Evolutionary conservation across 495 filamentous ascomycete species (phyloP), one percentile per base, ranked within the genome.

Genomic region (Trypethelium eluteriae): DNA sequence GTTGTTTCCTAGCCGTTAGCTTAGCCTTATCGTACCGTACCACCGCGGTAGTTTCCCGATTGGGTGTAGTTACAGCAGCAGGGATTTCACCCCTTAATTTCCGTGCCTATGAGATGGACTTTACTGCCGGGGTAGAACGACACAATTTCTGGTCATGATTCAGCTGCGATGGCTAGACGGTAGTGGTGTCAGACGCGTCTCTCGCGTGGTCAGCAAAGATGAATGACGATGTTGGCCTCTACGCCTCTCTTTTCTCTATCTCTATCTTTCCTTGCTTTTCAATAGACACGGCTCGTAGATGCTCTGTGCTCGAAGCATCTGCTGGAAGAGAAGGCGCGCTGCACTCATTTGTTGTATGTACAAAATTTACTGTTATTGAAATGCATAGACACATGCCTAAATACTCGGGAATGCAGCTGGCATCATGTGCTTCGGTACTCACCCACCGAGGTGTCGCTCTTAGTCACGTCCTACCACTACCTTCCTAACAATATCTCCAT

Each of bases 281-380:
- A 25, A 53, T 18, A 53, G 49, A 53, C 49, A 53, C 49, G 18
- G 49, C 49, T 53, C 49, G 49, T 53, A 53, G 49, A 25, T 53
- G 49, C 49, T 53, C 49, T 53, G 49, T 53, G 49, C 49, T 53
- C 49, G 49, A 53, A 53, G 49, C 49, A 53, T 53, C 49, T 53
- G 49, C 49, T 53, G 49, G 49, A 53, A 53, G 49, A 53, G 10
- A 53, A 53, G 49, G 49, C 49, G 49, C 49, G 49, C 49, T 53
- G 49, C 49, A 53, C 49, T 53, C 49, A 53, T 53, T 53, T 53
- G 49, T 53, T 53, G 49, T 53, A 11, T 53, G 49, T 53, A 11
- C 49, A 53, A 16, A 53, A 53, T 53, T 53, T 53, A 2, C 49
- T 53, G 18, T 53, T 53, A 53, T 53, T 53, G 49, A 53, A 53